Percentiles rank a stretch among this genome's conserved stretches.
Evolutionary conservation across 176 grass and related monocot genomes (phyloP).

Genomic region (Aegilops bicornis): DNA sequence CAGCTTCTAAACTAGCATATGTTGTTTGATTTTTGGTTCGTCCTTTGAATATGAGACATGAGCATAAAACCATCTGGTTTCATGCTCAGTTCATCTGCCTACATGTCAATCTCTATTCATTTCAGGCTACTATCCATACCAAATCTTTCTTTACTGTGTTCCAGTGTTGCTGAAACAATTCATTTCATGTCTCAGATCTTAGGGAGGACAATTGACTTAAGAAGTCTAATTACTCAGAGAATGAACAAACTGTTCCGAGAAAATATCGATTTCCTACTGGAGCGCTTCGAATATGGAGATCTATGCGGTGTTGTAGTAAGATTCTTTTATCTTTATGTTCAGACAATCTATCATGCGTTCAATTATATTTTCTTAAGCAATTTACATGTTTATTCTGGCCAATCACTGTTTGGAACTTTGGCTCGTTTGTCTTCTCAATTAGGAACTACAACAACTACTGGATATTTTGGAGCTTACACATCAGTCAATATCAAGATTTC

Average conservation of each 20-base stretch:
- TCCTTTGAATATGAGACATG: slow-evolving; percentile 4
- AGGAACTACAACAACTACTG: slow-evolving; percentile 93
- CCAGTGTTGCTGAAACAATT: slow-evolving; percentile 19
- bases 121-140: neutral
- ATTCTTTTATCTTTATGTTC: slow-evolving; percentile 23
- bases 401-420: neutral
- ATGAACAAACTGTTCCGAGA: slow-evolving; percentile 97
- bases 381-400: slow-evolving; percentile 15
- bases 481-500: slow-evolving; percentile 79
- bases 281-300: slow-evolving; percentile 84
- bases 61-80: neutral
- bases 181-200: slow-evolving; percentile 57
- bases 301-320: slow-evolving; percentile 91
- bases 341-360: slow-evolving; percentile 6
- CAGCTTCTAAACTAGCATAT: neutral
- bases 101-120: neutral
- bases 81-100: neutral
- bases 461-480: slow-evolving; percentile 97
- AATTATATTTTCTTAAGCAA: slow-evolving; percentile 5
- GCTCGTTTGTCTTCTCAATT: slow-evolving; percentile 12
- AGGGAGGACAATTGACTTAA: slow-evolving; percentile 90
- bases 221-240: slow-evolving; percentile 93
- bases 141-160: slow-evolving; percentile 3
- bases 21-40: slow-evolving; percentile 4
- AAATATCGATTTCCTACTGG: slow-evolving; percentile 95